These are phyloP conservation scores for Trypanosoma caninum DNA, from an alignment of 208 protist species.

Conservation along the genomic window DNA sequence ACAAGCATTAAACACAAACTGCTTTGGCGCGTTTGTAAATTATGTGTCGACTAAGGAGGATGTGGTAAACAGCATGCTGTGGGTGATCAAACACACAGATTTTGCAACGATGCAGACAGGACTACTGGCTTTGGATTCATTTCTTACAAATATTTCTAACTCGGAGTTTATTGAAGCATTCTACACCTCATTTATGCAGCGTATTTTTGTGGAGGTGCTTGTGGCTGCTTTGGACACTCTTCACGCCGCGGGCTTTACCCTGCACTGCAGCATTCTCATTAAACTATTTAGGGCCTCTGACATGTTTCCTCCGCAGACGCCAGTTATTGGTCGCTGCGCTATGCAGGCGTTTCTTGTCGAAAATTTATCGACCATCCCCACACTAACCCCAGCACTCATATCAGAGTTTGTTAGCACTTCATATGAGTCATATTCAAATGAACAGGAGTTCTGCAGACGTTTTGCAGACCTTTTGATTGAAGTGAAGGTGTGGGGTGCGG, in stretches of 20 bases:
- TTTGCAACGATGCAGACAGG: constrained; percentile 90
- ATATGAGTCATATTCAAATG: constrained; percentile 41
- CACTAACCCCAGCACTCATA: constrained; percentile 51
- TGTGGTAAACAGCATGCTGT: constrained; percentile 95
- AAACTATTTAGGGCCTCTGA: constrained; percentile 69
- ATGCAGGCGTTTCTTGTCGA: constrained; percentile 53
- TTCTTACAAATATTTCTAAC: constrained; percentile 80
- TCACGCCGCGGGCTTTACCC: constrained; percentile 71
- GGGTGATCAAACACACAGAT: constrained; percentile 98
- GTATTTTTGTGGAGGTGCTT: constrained; percentile 81
- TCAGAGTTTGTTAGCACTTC: constrained; percentile 44
- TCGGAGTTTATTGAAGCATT: constrained; percentile 61
- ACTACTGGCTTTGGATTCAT: constrained; percentile 92
- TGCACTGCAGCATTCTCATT: constrained; percentile 69
- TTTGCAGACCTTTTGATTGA: constrained; percentile 88
- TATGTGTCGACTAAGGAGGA: constrained; percentile 64
- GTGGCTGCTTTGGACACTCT: constrained; percentile 79
- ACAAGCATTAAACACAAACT: constrained; percentile 93
- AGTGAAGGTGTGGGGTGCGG: constrained; percentile 80
- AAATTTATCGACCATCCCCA: constrained; percentile 60
- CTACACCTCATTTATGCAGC: constrained; percentile 72
- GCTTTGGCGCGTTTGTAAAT: constrained; percentile 85
- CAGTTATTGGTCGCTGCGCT: constrained; percentile 51
- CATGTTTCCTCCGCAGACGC: constrained; percentile 43
- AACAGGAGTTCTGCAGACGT: constrained; percentile 36